Percentiles rank a stretch among this genome's conserved stretches.
Conservation (phyloP, 2,329 filamentous ascomycete genomes). For the Ophiostoma perfectum region DNA sequence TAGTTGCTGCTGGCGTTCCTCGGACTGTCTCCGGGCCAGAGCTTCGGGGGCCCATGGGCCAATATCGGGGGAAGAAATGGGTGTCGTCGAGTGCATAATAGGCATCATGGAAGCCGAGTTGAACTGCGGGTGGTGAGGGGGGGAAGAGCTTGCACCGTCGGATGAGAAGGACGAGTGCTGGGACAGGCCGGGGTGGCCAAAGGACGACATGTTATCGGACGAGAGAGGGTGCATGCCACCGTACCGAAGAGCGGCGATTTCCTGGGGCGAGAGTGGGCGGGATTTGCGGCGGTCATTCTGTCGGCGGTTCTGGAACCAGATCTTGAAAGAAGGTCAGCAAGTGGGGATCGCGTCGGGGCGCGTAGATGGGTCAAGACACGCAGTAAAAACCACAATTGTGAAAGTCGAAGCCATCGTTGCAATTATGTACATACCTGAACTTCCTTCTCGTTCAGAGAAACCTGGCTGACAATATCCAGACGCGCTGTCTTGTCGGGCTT, state of each 20-base stretch:
- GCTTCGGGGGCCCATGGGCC: slow-evolving; percentile 27
- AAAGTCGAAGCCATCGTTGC: neutral
- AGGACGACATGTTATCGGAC: slow-evolving; percentile 39
- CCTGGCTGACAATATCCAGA: slow-evolving; percentile 74
- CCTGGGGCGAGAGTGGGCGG: slow-evolving; percentile 71
- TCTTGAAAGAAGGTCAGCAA: slow-evolving; percentile 48
- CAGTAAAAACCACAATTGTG: neutral
- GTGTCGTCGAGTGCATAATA: slow-evolving; percentile 25
- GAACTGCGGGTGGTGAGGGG: slow-evolving; percentile 23
- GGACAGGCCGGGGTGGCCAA: slow-evolving; percentile 21
- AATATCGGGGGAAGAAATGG: slow-evolving; percentile 27
- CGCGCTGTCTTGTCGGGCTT: slow-evolving; percentile 90
- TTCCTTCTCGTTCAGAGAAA: slow-evolving; percentile 89
- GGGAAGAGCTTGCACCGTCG: slow-evolving; percentile 23
- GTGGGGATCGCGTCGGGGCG: neutral
- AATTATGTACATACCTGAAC: slow-evolving; percentile 66
- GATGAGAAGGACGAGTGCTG: slow-evolving; percentile 25
- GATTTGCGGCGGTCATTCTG: slow-evolving; percentile 90
- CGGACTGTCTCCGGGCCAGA: slow-evolving; percentile 21
- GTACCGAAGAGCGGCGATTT: slow-evolving; percentile 59
- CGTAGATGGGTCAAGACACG: too few species aligned
- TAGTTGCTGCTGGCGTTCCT: slow-evolving; percentile 18
- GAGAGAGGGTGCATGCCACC: slow-evolving; percentile 49
- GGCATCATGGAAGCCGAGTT: slow-evolving; percentile 20
- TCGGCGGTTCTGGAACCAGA: slow-evolving; percentile 90